Evolutionary conservation across 2,329 filamentous ascomycete species (phyloP).

Genomic region (Zymoseptoria brevis): DNA sequence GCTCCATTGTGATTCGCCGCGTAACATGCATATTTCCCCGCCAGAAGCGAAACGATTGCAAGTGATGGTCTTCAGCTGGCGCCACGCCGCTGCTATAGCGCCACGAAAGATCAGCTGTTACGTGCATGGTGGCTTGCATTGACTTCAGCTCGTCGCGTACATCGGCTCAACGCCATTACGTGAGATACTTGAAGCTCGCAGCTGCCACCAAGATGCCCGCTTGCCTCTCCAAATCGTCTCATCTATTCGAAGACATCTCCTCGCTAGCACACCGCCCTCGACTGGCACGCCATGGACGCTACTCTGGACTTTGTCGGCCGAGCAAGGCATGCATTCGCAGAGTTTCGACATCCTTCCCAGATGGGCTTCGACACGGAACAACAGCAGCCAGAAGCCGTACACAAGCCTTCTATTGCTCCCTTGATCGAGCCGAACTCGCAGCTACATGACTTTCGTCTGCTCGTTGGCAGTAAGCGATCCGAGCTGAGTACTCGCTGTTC

Average conservation of each 20-base stretch:
- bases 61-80: neutral
- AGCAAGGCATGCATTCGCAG: slow-evolving; percentile 12
- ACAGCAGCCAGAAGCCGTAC: neutral
- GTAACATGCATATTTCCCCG: neutral
- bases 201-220: neutral
- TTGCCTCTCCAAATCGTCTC: neutral
- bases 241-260: neutral
- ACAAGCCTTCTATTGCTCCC: neutral
- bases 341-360: slow-evolving; percentile 11
- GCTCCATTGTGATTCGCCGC: neutral
- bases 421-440: slow-evolving; percentile 1
- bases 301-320: slow-evolving; percentile 12
- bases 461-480: slow-evolving; percentile 13
- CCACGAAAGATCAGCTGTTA: neutral
- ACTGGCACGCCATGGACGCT: slow-evolving; percentile 8
- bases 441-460: slow-evolving; percentile 11
- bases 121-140: neutral
- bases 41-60: neutral
- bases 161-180: neutral
- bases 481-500: neutral
- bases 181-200: neutral
- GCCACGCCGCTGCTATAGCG: neutral
- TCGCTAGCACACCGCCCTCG: neutral
- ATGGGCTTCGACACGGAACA: neutral
- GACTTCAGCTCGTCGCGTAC: neutral